Evolutionary conservation across 176 grass and related monocot species (phyloP).

Genomic region (Oryza australiensis): DNA sequence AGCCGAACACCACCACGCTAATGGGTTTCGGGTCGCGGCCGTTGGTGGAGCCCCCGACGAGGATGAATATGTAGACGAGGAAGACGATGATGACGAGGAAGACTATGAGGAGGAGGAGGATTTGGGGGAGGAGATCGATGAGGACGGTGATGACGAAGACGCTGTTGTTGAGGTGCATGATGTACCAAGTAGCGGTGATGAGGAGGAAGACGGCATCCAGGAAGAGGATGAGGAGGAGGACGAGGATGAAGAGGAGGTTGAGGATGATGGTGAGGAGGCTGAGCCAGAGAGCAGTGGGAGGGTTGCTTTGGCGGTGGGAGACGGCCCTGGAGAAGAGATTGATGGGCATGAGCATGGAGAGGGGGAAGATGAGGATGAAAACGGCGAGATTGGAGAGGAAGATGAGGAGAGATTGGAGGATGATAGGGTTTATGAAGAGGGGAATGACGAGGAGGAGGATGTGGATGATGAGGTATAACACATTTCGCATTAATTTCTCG

Average conservation of each 20-base stretch:
- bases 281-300: slow-evolving; percentile 58
- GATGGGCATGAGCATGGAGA: slow-evolving; percentile 96
- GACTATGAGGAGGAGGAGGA: slow-evolving; percentile 74
- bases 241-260: slow-evolving; percentile 59
- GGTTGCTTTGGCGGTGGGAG: slow-evolving; percentile 37
- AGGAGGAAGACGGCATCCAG: slow-evolving; percentile 66
- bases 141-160: slow-evolving; percentile 70
- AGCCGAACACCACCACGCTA: slow-evolving; percentile 43
- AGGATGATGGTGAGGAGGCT: slow-evolving; percentile 59
- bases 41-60: slow-evolving; percentile 41
- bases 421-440: slow-evolving; percentile 59
- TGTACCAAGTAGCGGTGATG: slow-evolving; percentile 51
- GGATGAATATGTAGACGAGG: slow-evolving; percentile 68
- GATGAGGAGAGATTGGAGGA: slow-evolving; percentile 57
- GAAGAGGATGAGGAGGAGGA: slow-evolving; percentile 51
- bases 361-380: slow-evolving; percentile 81
- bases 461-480: slow-evolving; percentile 89
- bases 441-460: slow-evolving; percentile 56
- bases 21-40: slow-evolving; percentile 68
- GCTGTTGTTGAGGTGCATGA: slow-evolving; percentile 61
- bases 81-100: slow-evolving; percentile 58
- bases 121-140: slow-evolving; percentile 80
- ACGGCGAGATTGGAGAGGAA: slow-evolving; percentile 89
- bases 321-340: slow-evolving; percentile 54
- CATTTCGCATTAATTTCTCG: not conserved